phyloP scores from a whole-genome alignment of 257 asterid species.

The Nicotiana paniculata region DNA sequence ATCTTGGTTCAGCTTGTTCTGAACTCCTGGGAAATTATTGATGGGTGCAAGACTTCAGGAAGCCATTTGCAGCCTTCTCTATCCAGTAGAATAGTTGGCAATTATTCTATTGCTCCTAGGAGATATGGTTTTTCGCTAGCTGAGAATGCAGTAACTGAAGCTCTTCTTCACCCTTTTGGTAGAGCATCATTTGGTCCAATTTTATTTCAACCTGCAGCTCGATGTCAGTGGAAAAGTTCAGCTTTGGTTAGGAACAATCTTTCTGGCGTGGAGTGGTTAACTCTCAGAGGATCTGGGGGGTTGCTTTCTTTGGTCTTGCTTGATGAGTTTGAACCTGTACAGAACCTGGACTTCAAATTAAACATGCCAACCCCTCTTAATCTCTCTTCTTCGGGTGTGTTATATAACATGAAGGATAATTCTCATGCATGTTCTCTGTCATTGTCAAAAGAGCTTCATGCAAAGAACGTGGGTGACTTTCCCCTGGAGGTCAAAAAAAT shows the following conservation, averaged over 20 bases:
- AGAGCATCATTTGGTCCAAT: conserved; percentile 72
- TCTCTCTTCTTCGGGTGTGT: conserved; percentile 33
- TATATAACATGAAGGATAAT: conserved; percentile 25
- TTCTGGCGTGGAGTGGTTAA: conserved; percentile 87
- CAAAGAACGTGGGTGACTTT: conserved; percentile 75
- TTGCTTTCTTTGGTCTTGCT: conserved; percentile 55
- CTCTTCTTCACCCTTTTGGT: conserved; percentile 56
- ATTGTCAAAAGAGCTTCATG: conserved; percentile 56
- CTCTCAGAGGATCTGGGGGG: conserved; percentile 74
- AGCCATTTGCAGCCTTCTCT: conserved; percentile 42
- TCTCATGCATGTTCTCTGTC: conserved; percentile 43
- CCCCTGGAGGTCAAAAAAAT: conserved; percentile 55
- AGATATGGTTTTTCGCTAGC: conserved; percentile 82
- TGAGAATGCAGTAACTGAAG: conserved; percentile 73
- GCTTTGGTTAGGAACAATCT: conserved; percentile 76
- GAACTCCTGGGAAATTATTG: conserved; percentile 64
- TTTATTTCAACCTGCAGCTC: conserved; percentile 73
- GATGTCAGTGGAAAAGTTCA: conserved; percentile 87
- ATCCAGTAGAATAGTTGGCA: conserved; percentile 34
- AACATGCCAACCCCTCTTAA: conserved; percentile 29
- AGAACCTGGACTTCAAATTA: conserved; percentile 58
- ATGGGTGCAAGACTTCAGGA: conserved; percentile 50
- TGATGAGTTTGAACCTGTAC: conserved; percentile 54
- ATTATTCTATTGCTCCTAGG: conserved; percentile 43
- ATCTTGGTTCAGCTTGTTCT: conserved; percentile 68